phyloP scores from a whole-genome alignment of 1,139 yeast species.

The Hyphopichia fennica region DNA sequence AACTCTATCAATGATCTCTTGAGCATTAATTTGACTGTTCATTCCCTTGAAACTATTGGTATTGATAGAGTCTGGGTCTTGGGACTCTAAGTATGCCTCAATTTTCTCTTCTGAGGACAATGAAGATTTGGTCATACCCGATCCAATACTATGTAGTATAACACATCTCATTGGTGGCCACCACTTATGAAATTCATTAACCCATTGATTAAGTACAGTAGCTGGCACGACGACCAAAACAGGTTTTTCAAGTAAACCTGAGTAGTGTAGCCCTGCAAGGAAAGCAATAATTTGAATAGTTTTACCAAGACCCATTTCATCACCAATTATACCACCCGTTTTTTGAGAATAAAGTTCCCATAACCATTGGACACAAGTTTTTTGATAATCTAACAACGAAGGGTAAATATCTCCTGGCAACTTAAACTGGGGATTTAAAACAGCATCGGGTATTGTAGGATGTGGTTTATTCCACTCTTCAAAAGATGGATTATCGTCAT shows the following conservation, averaged over 20 bases:
- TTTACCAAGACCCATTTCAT: conserved; percentile 97
- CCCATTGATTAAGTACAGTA: conserved; percentile 95
- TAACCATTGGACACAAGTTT: conserved; percentile 82
- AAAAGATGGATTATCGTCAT: conserved; percentile 11
- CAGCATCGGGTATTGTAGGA: conserved; percentile 75
- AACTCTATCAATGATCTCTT: conserved; percentile 50
- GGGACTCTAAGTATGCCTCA: conserved; percentile 48
- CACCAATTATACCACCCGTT: conserved; percentile 94
- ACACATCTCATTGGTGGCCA: conserved; percentile 94
- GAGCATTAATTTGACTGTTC: conserved; percentile 41
- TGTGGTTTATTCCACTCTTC: conserved; percentile 76
- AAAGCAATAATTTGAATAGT: conserved; percentile 91
- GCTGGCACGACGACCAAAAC: conserved; percentile 93
- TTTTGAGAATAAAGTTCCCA: conserved; percentile 84
- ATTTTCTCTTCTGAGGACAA: conserved; percentile 46
- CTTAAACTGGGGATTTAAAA: conserved; percentile 63
- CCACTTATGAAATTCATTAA: conserved; percentile 92
- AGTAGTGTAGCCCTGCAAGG: conserved; percentile 85
- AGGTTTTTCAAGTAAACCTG: conserved; percentile 73
- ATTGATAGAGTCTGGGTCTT: conserved; percentile 42
- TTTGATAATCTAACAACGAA: conserved; percentile 85
- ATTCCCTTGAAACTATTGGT: conserved; percentile 21
- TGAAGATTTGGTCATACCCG: conserved; percentile 64
- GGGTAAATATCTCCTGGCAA: conserved; percentile 93
- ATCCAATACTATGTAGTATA: conserved; percentile 87